These are phyloP conservation scores for Dendrobium chrysotoxum DNA, from an alignment of 106 monocot genomes.

Conservation along the genomic window DNA sequence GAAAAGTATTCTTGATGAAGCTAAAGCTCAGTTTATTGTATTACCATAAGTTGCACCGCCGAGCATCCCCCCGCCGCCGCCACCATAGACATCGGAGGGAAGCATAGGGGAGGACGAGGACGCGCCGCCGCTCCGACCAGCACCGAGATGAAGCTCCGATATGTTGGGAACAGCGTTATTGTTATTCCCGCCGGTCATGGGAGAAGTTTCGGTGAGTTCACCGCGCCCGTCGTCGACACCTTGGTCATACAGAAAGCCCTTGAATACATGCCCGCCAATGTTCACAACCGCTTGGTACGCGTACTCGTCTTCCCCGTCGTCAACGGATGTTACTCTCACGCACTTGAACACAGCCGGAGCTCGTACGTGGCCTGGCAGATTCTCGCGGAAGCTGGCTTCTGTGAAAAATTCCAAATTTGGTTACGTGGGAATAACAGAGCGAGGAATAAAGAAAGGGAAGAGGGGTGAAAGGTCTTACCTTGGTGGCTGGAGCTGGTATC, in stretches of 20 bases:
- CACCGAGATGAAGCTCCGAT: slow-evolving; percentile 60
- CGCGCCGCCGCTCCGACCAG: slow-evolving; percentile 11
- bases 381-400: slow-evolving; percentile 31
- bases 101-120: slow-evolving; percentile 20
- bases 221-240: slow-evolving; percentile 37
- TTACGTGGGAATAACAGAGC: not conserved
- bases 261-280: slow-evolving; percentile 76
- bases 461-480: slow-evolving; percentile 6
- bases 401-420: not conserved
- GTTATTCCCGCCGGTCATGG: slow-evolving; percentile 7
- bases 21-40: slow-evolving; percentile 31
- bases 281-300: slow-evolving; percentile 71
- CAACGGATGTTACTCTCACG: slow-evolving; percentile 76
- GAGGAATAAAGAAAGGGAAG: not conserved
- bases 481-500: slow-evolving; percentile 56
- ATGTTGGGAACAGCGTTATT: slow-evolving; percentile 32
- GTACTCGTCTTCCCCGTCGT: slow-evolving; percentile 76
- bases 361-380: slow-evolving; percentile 45
- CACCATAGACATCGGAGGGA: slow-evolving; percentile 35
- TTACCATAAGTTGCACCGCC: slow-evolving; percentile 42
- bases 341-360: slow-evolving; percentile 82
- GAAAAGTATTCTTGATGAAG: not conserved
- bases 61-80: slow-evolving; percentile 20
- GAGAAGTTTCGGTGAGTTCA: slow-evolving; percentile 7
- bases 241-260: slow-evolving; percentile 80